Evolutionary conservation across 140 eudicot species (phyloP).

Genomic region (Erigeron philadelphicus): DNA sequence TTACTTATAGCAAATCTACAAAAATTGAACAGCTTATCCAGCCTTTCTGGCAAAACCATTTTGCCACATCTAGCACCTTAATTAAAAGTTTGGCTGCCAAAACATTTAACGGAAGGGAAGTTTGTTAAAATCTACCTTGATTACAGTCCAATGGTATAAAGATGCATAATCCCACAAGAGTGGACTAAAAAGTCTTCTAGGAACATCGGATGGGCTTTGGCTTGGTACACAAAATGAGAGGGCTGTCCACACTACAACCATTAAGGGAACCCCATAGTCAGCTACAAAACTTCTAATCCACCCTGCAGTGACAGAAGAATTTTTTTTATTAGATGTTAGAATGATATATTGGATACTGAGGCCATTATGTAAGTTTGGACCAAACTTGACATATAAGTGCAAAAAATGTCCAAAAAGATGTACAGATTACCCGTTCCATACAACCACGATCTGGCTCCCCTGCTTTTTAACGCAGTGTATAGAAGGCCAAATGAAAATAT

Average conservation of each 20-base stretch:
- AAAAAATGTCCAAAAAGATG: neutral
- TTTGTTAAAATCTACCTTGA: slow-evolving; percentile 21
- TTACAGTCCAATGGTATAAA: slow-evolving; percentile 45
- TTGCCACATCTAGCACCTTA: neutral
- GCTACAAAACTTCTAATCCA: slow-evolving; percentile 43
- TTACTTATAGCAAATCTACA: too few species aligned
- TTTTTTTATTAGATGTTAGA: neutral
- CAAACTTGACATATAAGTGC: slow-evolving; percentile 12
- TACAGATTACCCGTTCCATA: slow-evolving; percentile 40
- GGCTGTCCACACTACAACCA: slow-evolving; percentile 48
- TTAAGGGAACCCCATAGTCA: slow-evolving; percentile 52
- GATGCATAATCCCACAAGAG: slow-evolving; percentile 52
- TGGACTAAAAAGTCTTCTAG: slow-evolving; percentile 45
- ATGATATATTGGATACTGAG: slow-evolving; percentile 15
- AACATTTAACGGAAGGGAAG: neutral
- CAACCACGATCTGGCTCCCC: slow-evolving; percentile 50
- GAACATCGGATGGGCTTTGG: slow-evolving; percentile 46
- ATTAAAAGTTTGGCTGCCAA: neutral
- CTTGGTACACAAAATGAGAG: slow-evolving; percentile 41
- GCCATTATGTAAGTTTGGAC: neutral
- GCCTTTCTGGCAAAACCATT: neutral
- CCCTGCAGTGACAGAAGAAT: slow-evolving; percentile 22
- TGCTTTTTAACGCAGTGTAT: slow-evolving; percentile 44
- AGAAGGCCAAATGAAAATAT: slow-evolving; percentile 43
- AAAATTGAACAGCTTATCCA: neutral